These are phyloP conservation scores for Cladophialophora chaetospira DNA, from an alignment of 2,329 filamentous ascomycete genomes.

Conservation along the genomic window DNA sequence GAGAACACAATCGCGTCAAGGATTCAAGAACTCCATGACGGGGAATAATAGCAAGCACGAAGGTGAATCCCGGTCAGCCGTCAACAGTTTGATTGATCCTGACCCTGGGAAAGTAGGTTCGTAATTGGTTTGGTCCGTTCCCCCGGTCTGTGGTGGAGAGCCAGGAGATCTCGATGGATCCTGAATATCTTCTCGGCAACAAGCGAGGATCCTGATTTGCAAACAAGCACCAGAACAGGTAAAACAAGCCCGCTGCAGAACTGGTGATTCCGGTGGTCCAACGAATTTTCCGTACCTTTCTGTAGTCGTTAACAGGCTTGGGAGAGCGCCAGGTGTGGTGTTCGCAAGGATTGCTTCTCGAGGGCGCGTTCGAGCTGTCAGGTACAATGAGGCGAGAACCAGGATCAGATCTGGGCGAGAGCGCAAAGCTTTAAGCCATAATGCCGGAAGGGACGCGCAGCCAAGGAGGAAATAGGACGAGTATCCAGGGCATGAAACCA, in stretches of 20 bases:
- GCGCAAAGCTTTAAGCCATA: conserved; percentile 19
- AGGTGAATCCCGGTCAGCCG: neutral
- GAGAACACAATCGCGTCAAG: neutral
- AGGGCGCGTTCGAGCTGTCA: conserved; percentile 6
- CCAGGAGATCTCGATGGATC: conserved; percentile 9
- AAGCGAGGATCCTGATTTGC: conserved; percentile 11
- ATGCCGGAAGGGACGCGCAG: conserved; percentile 1
- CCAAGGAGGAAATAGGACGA: conserved; percentile 14
- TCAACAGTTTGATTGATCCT: conserved; percentile 4
- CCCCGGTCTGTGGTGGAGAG: conserved; percentile 10
- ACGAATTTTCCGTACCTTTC: conserved; percentile 2
- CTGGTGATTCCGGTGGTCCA: neutral
- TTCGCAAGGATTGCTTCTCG: neutral
- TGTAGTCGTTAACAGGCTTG: neutral
- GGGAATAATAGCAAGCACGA: neutral
- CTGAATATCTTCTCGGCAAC: conserved; percentile 8
- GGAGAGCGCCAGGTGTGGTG: neutral
- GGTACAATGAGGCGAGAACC: conserved; percentile 6
- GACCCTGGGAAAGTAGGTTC: neutral
- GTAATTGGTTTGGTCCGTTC: conserved; percentile 4
- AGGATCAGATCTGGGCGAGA: conserved; percentile 18
- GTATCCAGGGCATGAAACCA: conserved; percentile 17
- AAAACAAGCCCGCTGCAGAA: neutral
- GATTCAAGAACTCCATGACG: neutral
- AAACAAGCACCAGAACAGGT: neutral